Evolutionary conservation across 371 early-diverging fungal genomes (phyloP).

Genomic region (Lichtheimia ornata): DNA sequence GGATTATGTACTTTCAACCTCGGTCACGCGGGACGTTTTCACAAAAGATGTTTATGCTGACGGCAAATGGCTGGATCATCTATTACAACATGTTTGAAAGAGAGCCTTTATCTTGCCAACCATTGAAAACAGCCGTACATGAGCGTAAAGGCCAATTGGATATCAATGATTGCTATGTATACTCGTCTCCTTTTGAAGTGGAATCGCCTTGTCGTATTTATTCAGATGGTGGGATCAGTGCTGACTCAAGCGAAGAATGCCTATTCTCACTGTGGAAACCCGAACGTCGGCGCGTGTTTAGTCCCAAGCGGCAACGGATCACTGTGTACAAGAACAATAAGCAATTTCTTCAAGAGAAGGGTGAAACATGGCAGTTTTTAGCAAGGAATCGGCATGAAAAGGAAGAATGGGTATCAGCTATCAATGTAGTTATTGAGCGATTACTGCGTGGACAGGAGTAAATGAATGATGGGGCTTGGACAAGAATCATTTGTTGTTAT

Average conservation of each 20-base stretch:
- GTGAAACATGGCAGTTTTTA: conserved; percentile 33
- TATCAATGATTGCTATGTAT: conserved; percentile 54
- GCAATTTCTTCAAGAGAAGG: conserved; percentile 22
- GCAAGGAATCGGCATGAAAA: conserved; percentile 41
- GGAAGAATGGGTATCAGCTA: conserved; percentile 52
- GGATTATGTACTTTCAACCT: conserved; percentile 56
- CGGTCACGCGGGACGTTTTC: conserved; percentile 47
- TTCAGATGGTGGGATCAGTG: conserved; percentile 46
- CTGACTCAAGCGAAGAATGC: conserved; percentile 52
- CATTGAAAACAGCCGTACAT: conserved; percentile 32
- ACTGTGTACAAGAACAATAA: conserved; percentile 25
- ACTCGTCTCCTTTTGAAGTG: conserved; percentile 28
- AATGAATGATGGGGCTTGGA: not conserved
- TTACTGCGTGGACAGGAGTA: conserved; percentile 18
- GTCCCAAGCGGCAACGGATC: conserved; percentile 27
- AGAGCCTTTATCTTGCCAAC: conserved; percentile 26
- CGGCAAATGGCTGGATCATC: conserved; percentile 50
- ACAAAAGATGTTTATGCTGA: conserved; percentile 52
- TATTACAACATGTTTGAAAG: conserved; percentile 49
- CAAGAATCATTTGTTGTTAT: not conserved
- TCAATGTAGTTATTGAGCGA: conserved; percentile 40
- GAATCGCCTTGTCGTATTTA: conserved; percentile 45
- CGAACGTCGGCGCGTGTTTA: conserved; percentile 37
- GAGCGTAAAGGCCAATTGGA: conserved; percentile 44
- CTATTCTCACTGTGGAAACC: conserved; percentile 64